A percentile compares a stretch with the other conserved stretches of the same genome.
Evolutionary conservation across 768 basidiomycete genomes (phyloP).

Genomic region (Auricularia sp.): DNA sequence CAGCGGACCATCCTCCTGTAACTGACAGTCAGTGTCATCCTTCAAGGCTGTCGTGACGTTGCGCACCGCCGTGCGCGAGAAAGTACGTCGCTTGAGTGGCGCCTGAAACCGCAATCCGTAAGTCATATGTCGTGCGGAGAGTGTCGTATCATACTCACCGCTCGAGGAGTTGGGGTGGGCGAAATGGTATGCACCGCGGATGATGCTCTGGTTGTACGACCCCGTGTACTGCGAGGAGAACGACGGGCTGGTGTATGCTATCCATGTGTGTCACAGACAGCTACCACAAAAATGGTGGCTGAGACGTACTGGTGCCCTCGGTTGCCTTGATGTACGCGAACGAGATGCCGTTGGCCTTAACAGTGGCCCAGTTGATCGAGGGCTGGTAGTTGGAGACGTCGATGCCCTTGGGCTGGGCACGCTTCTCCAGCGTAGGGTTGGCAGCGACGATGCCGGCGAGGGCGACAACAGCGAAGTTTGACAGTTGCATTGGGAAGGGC

Average conservation of each 20-base stretch:
- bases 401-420: constrained; percentile 38
- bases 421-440: constrained; percentile 18
- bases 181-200: constrained; percentile 54
- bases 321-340: constrained; percentile 64
- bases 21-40: constrained; percentile 15
- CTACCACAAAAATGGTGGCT: neutral
- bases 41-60: neutral
- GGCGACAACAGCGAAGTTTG: neutral
- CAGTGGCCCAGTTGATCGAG: constrained; percentile 40
- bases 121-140: too few species aligned
- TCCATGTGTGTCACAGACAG: neutral
- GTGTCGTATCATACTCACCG: neutral
- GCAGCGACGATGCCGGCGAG: neutral
- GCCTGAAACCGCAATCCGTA: constrained; percentile 24
- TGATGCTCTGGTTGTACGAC: constrained; percentile 45
- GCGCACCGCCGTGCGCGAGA: constrained; percentile 41
- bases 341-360: constrained; percentile 39
- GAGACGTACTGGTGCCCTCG: constrained; percentile 41
- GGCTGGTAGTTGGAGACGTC: constrained; percentile 47
- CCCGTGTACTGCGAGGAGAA: constrained; percentile 46
- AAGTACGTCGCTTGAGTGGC: constrained; percentile 53
- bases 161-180: constrained; percentile 40
- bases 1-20: constrained; percentile 35
- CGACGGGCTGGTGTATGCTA: constrained; percentile 18
- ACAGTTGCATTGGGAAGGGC: neutral